phyloP scores from a whole-genome alignment of 2,329 filamentous ascomycete species.

The Cercospora zeae-maydis region DNA sequence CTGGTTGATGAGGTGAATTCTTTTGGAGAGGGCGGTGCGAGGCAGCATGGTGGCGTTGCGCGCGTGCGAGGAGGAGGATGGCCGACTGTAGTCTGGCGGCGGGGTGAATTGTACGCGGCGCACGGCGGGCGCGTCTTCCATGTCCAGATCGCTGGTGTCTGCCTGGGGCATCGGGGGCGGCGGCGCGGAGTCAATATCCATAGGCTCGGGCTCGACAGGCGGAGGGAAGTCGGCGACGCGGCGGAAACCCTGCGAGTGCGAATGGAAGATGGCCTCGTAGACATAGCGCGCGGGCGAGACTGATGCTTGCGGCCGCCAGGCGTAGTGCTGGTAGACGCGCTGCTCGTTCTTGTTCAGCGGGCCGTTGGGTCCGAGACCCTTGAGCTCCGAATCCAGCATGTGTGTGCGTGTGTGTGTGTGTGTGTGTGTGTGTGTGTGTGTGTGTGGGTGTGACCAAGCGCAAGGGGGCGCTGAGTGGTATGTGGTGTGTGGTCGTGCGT shows the following conservation, averaged over 20 bases:
- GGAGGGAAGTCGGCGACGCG: neutral
- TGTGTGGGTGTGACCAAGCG: too few relatives aligned
- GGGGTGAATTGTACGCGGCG: conserved; percentile 9
- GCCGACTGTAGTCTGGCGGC: conserved; percentile 6
- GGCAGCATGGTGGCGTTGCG: neutral
- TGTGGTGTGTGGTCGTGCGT: neutral
- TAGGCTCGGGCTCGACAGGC: neutral
- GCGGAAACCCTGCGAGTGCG: neutral
- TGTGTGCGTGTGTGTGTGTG: neutral
- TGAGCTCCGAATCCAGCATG: conserved; percentile 5
- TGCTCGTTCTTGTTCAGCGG: neutral
- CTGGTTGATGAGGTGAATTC: conserved; percentile 14
- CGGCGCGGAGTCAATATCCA: conserved; percentile 5
- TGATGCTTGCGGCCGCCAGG: neutral
- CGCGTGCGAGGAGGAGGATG: neutral
- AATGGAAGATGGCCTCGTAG: neutral
- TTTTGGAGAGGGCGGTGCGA: conserved; percentile 4
- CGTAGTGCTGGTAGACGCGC: neutral
- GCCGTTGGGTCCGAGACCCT: neutral
- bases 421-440: too few relatives aligned
- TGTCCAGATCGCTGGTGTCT: conserved; percentile 2
- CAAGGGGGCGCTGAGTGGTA: too few relatives aligned
- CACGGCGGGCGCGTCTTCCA: conserved; percentile 4
- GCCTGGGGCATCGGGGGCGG: neutral
- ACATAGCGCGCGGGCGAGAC: conserved; percentile 3